These are phyloP conservation scores for Apiotrichum akiyoshidainum DNA, from an alignment of 1,284 basidiomycete species.

Conservation along the genomic window DNA sequence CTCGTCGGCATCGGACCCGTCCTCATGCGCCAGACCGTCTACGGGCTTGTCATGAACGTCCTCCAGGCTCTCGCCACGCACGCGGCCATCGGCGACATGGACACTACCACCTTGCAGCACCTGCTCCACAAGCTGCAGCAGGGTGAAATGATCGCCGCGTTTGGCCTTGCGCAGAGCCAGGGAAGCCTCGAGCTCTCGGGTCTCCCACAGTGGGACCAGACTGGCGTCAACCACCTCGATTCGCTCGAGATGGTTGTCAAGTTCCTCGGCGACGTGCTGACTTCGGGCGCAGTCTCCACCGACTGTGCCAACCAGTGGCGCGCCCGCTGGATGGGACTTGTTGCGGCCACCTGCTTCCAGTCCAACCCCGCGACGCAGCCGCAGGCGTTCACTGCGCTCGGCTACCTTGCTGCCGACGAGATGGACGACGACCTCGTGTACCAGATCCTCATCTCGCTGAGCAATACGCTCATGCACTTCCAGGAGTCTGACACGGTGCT, in stretches of 20 bases:
- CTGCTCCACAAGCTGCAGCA: slow-evolving; percentile 63
- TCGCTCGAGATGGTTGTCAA: slow-evolving; percentile 65
- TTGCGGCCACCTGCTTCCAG: slow-evolving; percentile 90
- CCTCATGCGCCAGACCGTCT: slow-evolving; percentile 71
- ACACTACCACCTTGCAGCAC: slow-evolving; percentile 38
- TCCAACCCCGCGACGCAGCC: slow-evolving; percentile 84
- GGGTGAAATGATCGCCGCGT: slow-evolving; percentile 62
- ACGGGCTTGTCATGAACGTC: slow-evolving; percentile 74
- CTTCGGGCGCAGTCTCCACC: slow-evolving; percentile 59
- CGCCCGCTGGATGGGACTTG: slow-evolving; percentile 86
- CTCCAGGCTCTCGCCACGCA: slow-evolving; percentile 61
- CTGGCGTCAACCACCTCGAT: slow-evolving; percentile 64
- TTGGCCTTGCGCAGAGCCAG: slow-evolving; percentile 59
- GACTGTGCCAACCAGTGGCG: slow-evolving; percentile 88
- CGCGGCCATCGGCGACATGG: slow-evolving; percentile 35
- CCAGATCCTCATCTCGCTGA: slow-evolving; percentile 49
- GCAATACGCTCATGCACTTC: slow-evolving; percentile 54
- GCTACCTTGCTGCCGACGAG: slow-evolving; percentile 69
- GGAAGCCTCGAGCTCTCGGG: slow-evolving; percentile 25
- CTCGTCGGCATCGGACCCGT: slow-evolving; percentile 70
- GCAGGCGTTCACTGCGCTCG: slow-evolving; percentile 80
- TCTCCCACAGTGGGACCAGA: slow-evolving; percentile 47
- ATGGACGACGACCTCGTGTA: slow-evolving; percentile 57
- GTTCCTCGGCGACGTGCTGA: slow-evolving; percentile 64
- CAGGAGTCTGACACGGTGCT: slow-evolving; percentile 48